Conservation (phyloP, 208 protist genomes). For the Crithidia expoeki region DNA sequence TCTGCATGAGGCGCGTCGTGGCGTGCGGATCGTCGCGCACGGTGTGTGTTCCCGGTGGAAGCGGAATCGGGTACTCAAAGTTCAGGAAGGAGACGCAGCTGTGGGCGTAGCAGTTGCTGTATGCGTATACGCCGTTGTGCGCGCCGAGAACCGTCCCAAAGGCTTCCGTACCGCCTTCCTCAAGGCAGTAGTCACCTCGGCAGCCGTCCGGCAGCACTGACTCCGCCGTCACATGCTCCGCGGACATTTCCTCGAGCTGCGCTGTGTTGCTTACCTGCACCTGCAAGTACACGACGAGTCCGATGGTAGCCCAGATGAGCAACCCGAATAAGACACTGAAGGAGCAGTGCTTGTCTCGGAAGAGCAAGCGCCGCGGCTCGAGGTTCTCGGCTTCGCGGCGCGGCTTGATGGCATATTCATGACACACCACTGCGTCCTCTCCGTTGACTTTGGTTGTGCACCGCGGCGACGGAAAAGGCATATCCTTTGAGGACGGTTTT, state of each 20-base stretch:
- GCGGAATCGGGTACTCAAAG: conserved; percentile 23
- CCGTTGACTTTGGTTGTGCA: neutral
- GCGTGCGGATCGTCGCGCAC: neutral
- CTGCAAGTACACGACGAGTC: conserved; percentile 19
- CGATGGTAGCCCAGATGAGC: conserved; percentile 26
- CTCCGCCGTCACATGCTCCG: neutral
- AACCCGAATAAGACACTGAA: conserved; percentile 19
- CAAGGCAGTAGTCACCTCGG: conserved; percentile 15
- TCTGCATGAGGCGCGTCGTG: conserved; percentile 27
- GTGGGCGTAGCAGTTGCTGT: conserved; percentile 69
- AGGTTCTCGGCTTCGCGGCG: conserved; percentile 9
- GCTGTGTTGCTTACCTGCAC: neutral
- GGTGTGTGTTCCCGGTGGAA: conserved; percentile 2
- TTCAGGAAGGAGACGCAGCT: conserved; percentile 41
- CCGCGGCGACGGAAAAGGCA: neutral
- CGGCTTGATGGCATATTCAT: conserved; percentile 14
- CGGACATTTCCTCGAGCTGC: neutral
- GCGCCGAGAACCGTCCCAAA: conserved; percentile 68
- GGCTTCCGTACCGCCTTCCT: conserved; percentile 24
- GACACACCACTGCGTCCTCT: conserved; percentile 7
- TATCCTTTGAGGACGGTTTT: neutral
- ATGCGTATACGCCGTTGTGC: conserved; percentile 54
- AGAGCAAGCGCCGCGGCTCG: neutral
- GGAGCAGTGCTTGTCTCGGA: conserved; percentile 21
- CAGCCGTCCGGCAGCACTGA: conserved; percentile 25